Evolutionary conservation across 257 asterid genomes (phyloP), one percentile per base, ranked within the genome.

Genomic region (Thymus quinquecostatus): DNA sequence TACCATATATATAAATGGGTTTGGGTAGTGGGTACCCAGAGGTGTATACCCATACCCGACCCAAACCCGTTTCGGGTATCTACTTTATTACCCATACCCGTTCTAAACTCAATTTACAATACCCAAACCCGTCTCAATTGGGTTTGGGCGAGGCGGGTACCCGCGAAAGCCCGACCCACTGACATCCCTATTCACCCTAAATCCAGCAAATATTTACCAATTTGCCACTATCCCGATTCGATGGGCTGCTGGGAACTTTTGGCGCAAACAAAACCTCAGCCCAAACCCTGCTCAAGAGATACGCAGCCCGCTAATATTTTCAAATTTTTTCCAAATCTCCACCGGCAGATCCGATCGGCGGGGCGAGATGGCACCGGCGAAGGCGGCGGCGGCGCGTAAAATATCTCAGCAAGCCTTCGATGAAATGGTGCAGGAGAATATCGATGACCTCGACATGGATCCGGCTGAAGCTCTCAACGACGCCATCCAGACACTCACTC

Each of bases 381-480:
- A 80, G 78, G 69, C 84, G 72, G 75, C 84, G 36, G 85, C 84
- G 36, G 85, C 72, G n/a, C 95, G 96, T 33, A 45, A 85, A 14
- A 77, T 94, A 72, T 94, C 98, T 6, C 98, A 94, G 83, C 81
- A 81, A 74, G 96, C 99, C 4, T 91, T 91, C 77, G 93, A 94
- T 67, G 99, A 91, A 80, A 89, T 88, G 95, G 95, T 91, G 79
- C 87, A 76, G 76, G 99, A 91, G 69, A 95, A 95, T 79, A 76
- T 95, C 10, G 96, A 95, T 10, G 99, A 92, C 40, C 91, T 95
- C 43, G 97, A 86, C 44, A 91, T 95, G 99, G 96, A 92, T 45
- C 93, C 98, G 43, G 29, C 85, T 4, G 97, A 95, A 83, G 97
- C 99, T 38, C 92, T 95, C 49, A 83, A 87, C 60, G 99, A 95